These are phyloP conservation scores for Dalbergia oliveri DNA, from an alignment of 306 rosid genomes.

Conservation along the genomic window DNA sequence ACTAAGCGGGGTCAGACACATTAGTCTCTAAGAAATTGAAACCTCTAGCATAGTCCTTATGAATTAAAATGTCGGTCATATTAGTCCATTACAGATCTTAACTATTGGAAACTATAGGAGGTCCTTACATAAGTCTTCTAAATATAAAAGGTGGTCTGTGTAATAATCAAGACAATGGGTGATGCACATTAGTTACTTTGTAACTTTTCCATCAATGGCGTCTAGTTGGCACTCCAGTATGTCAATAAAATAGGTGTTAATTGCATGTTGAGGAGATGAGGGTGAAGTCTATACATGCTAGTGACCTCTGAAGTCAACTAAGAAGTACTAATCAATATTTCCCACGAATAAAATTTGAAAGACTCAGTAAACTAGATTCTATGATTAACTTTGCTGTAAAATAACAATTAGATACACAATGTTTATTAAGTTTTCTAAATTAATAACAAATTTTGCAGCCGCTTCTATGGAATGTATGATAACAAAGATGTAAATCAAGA, in stretches of 20 bases:
- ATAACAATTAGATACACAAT: not conserved
- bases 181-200: slow-evolving; percentile 1
- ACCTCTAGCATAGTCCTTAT: no score
- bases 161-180: not conserved
- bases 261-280: slow-evolving; percentile 5
- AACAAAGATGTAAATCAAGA: slow-evolving; percentile 13
- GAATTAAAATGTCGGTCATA: no score
- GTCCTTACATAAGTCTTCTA: not conserved
- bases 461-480: not conserved
- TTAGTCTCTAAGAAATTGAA: no score
- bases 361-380: not conserved
- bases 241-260: slow-evolving; percentile 16
- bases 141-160: slow-evolving; percentile 3
- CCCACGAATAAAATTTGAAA: not conserved
- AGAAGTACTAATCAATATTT: slow-evolving; percentile 17
- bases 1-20: no score
- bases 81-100: no score
- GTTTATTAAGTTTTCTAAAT: not conserved
- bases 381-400: slow-evolving; percentile 1
- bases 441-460: slow-evolving; percentile 33
- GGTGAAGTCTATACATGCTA: not conserved
- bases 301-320: slow-evolving; percentile 23
- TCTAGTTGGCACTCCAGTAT: not conserved
- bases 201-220: not conserved
- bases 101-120: no score